Base-by-base conservation (phyloP, 78 protist species). In the Abeoforma whisleri region DNA sequence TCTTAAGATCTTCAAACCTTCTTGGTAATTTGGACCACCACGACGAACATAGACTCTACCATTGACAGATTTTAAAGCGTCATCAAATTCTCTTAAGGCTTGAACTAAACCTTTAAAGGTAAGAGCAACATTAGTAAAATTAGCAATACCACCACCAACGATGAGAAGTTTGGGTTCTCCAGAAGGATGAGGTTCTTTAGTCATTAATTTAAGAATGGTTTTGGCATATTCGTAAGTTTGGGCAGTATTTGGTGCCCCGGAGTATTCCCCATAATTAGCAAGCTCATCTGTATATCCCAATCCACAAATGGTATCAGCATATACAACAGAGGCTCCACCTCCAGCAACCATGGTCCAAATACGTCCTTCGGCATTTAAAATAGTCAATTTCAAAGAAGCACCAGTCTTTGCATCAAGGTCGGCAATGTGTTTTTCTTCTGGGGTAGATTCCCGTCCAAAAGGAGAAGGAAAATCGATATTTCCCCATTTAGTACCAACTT, bases 281-380 rank as follows among this genome's bases (percentile, higher is more conserved):
- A 94, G 86, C 40, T 92, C 94, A 68, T 74, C 57, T 1, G 92
- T 91, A 57, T 35, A 76, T 38, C 94, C 94, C 12, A 91, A 70
- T 39, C 91, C 95, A 33, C 90, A 80, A 81, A 95, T 89, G 23
- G 98, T 93, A 79, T 95, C 98, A 32, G 95, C 90, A 5, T 91
- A 95, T 81, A 95, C 83, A 57, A 95, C 98, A 0, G 96, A 93
- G 48, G 98, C 98, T 39, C 98, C 98, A 33, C 98, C 98, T n/a
- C 98, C 98, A 0, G 98, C 98, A 8, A 95, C 96, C 96, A 95
- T 90, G 37, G 94, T 91, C 98, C 98, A 95, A 39, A 95, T 86
- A 57, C 95, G 85, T 31, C 96, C 93, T 39, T 80, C 30, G 33
- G 93, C 94, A 82, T 95, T 93, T 75, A 94, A 88, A 33, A 95